A percentile compares a stretch with the other conserved stretches of the same genome.
Evolutionary conservation across 148 eudicot species (phyloP).

Genomic region (Spergularia bocconei): DNA sequence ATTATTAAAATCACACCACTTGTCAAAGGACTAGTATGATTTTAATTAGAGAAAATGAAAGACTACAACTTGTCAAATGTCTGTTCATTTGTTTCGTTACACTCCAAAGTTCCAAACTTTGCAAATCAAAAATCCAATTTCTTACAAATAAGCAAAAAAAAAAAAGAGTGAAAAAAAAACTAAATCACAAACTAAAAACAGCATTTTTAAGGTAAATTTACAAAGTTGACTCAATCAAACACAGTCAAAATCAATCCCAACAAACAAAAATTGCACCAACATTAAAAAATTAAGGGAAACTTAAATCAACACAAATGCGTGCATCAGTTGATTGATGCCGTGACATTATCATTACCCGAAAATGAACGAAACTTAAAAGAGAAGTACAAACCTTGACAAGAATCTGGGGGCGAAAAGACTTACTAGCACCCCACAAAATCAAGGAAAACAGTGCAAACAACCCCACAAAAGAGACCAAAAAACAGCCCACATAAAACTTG

Average conservation of each 20-base stretch:
- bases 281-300: not conserved
- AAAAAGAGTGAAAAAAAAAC: too few relatives aligned
- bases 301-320: too few relatives aligned
- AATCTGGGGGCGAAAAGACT: conserved; percentile 53
- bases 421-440: conserved; percentile 77
- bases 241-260: not conserved
- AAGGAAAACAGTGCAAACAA: conserved; percentile 54
- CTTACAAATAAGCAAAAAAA: not conserved
- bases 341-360: too few relatives aligned
- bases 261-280: not conserved
- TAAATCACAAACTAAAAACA: not conserved
- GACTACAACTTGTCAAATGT: not conserved
- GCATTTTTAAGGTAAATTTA: not conserved
- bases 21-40: too few relatives aligned
- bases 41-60: not conserved
- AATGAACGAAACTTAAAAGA: too few relatives aligned
- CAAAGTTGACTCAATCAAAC: conserved; percentile 14
- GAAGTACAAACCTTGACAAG: conserved; percentile 48
- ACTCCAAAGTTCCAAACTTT: conserved; percentile 2
- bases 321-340: too few relatives aligned
- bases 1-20: too few relatives aligned
- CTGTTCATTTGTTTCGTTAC: not conserved
- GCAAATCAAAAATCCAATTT: not conserved
- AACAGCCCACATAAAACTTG: conserved; percentile 64
- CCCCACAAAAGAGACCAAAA: conserved; percentile 48